These are phyloP conservation scores for Colletotrichum kahawae DNA, from an alignment of 2,329 filamentous ascomycete species.

Conservation along the genomic window DNA sequence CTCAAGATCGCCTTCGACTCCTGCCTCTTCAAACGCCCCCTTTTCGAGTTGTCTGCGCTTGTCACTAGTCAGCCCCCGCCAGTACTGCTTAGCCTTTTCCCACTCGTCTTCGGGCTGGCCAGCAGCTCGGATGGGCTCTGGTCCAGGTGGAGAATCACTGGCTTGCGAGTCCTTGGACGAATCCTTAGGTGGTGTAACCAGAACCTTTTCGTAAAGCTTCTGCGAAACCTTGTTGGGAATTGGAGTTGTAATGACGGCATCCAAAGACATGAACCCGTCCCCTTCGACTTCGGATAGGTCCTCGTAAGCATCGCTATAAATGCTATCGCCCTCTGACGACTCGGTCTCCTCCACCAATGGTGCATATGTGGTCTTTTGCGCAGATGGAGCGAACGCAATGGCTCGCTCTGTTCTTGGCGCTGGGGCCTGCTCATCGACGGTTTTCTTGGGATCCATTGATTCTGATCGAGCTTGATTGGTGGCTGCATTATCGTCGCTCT, in stretches of 20 bases:
- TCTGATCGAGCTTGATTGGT: constrained; percentile 1
- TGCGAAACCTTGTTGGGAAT: constrained; percentile 23
- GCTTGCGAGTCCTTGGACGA: background rate
- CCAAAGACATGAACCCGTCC: constrained; percentile 73
- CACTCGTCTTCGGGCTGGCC: constrained; percentile 54
- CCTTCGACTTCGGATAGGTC: constrained; percentile 69
- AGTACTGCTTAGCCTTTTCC: constrained; percentile 72
- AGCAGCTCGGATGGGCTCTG: background rate
- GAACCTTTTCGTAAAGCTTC: constrained; percentile 17
- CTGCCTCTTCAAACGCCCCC: constrained; percentile 60
- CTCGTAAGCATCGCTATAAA: constrained; percentile 81
- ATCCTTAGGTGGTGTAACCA: background rate
- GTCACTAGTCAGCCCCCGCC: constrained; percentile 68
- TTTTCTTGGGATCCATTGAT: background rate
- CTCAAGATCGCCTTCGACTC: constrained; percentile 49
- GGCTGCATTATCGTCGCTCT: constrained; percentile 26
- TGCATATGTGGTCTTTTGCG: background rate
- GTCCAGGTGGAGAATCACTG: background rate
- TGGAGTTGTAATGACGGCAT: constrained; percentile 60
- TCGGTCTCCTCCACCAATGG: constrained; percentile 40
- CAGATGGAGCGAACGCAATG: background rate
- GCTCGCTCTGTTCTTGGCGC: background rate
- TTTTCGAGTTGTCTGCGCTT: constrained; percentile 67
- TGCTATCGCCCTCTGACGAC: constrained; percentile 53
- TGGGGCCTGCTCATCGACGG: background rate